phyloP scores from a whole-genome alignment of 345 rosid species.

The Capsella bursapastoris region DNA sequence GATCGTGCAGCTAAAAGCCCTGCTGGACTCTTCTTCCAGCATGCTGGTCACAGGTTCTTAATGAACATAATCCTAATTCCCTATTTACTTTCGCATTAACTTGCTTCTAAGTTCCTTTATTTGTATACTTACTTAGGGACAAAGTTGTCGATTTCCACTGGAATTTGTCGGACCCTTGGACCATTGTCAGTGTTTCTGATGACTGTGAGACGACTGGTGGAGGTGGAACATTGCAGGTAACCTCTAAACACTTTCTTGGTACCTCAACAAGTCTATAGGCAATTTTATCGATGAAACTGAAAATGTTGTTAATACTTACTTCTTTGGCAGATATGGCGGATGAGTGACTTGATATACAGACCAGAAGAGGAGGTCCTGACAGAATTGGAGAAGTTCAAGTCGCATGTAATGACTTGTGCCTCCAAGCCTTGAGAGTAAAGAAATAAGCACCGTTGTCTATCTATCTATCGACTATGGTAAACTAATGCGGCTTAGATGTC shows the following conservation, averaged over 20 bases:
- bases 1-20: constrained; percentile 44
- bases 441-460: constrained; percentile 18
- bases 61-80: background rate
- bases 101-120: constrained; percentile 5
- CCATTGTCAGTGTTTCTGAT: constrained; percentile 93
- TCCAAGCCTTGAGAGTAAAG: constrained; percentile 58
- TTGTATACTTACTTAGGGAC: constrained; percentile 57
- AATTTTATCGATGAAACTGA: background rate
- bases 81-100: background rate
- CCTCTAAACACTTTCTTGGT: constrained; percentile 1
- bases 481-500: constrained; percentile 28
- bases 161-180: constrained; percentile 93
- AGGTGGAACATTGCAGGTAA: constrained; percentile 85
- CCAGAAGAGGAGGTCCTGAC: constrained; percentile 93
- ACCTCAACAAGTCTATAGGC: background rate
- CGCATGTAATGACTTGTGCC: constrained; percentile 77
- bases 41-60: constrained; percentile 51
- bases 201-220: constrained; percentile 95
- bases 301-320: constrained; percentile 8
- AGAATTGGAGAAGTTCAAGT: constrained; percentile 93
- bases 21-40: constrained; percentile 49
- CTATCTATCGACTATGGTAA: constrained; percentile 29
- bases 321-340: constrained; percentile 84
- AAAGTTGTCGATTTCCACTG: constrained; percentile 97
- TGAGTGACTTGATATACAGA: constrained; percentile 93